These are phyloP conservation scores for Nematocida minor DNA, from an alignment of 371 early-diverging fungal genomes.

Conservation along the genomic window DNA sequence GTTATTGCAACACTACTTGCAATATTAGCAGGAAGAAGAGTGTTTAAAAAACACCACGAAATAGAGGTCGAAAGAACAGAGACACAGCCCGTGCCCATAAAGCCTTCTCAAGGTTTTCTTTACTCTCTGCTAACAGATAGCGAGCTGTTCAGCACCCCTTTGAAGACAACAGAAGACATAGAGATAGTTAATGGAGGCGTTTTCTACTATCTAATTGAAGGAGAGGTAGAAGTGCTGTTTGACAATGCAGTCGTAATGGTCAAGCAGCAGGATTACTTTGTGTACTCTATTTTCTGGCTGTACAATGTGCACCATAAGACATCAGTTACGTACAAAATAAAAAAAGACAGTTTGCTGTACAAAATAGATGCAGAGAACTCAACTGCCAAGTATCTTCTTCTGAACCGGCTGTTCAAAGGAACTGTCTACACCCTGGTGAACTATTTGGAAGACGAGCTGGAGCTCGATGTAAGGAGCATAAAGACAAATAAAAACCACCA, in stretches of 20 bases:
- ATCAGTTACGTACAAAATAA: not conserved
- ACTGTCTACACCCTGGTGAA: conserved; percentile 22
- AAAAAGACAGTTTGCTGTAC: conserved; percentile 7
- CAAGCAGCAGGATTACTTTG: not conserved
- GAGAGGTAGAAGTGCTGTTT: conserved; percentile 9
- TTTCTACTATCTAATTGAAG: conserved; percentile 31
- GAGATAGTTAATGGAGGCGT: not conserved
- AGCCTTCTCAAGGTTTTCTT: not conserved
- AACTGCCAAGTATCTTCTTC: not conserved
- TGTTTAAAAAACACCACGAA: not conserved
- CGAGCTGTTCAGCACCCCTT: not conserved
- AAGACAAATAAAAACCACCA: not conserved
- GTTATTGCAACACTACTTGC: not conserved
- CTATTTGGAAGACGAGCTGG: conserved; percentile 2
- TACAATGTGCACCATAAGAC: not conserved
- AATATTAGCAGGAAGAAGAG: not conserved
- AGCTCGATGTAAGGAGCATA: conserved; percentile 3
- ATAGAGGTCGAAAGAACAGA: not conserved
- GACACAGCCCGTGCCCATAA: not conserved
- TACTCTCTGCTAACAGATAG: conserved; percentile 1
- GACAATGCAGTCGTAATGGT: not conserved
- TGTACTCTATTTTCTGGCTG: not conserved
- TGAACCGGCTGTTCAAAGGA: conserved; percentile 18
- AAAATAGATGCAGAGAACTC: not conserved
- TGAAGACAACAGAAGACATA: conserved; percentile 11